Percentiles rank a stretch among this genome's conserved stretches.
phyloP scores from a whole-genome alignment of 2,329 filamentous ascomycete genomes.

The Phaeomoniella chlamydospora region DNA sequence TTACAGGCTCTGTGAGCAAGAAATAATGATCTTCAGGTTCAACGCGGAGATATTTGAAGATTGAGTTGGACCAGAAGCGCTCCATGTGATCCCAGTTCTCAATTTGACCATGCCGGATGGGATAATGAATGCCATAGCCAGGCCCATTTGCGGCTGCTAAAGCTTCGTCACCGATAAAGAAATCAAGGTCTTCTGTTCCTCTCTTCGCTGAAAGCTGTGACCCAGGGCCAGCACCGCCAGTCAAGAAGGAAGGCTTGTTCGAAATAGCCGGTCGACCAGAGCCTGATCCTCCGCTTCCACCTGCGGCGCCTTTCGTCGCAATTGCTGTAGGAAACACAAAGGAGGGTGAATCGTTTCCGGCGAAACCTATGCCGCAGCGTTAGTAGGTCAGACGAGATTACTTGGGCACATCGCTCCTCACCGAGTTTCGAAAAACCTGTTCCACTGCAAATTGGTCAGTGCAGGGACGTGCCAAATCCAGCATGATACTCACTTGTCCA shows the following conservation, averaged over 20 bases:
- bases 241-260: slow-evolving; percentile 91
- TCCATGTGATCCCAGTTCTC: slow-evolving; percentile 99
- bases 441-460: slow-evolving; percentile 52
- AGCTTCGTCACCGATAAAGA: slow-evolving; percentile 97
- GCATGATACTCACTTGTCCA: slow-evolving; percentile 84
- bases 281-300: slow-evolving; percentile 57
- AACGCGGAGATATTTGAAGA: slow-evolving; percentile 97
- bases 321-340: slow-evolving; percentile 99
- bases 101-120: slow-evolving; percentile 93
- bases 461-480: slow-evolving; percentile 9
- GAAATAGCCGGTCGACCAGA: slow-evolving; percentile 80
- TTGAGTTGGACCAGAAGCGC: slow-evolving; percentile 99
- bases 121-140: slow-evolving; percentile 93
- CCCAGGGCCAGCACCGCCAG: slow-evolving; percentile 69
- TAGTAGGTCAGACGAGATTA: slow-evolving; percentile 4
- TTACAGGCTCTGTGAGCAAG: slow-evolving; percentile 87
- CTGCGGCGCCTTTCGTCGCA: slow-evolving; percentile 70
- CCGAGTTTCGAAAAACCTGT: slow-evolving; percentile 99
- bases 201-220: slow-evolving; percentile 82
- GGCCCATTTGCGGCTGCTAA: slow-evolving; percentile 70
- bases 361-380: slow-evolving; percentile 57
- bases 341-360: slow-evolving; percentile 96
- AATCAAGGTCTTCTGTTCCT: slow-evolving; percentile 94
- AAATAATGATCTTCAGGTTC: slow-evolving; percentile 99
- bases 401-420: slow-evolving; percentile 30